Conservation (phyloP, 306 rosid species). For the Cucurbita ficifolia region DNA sequence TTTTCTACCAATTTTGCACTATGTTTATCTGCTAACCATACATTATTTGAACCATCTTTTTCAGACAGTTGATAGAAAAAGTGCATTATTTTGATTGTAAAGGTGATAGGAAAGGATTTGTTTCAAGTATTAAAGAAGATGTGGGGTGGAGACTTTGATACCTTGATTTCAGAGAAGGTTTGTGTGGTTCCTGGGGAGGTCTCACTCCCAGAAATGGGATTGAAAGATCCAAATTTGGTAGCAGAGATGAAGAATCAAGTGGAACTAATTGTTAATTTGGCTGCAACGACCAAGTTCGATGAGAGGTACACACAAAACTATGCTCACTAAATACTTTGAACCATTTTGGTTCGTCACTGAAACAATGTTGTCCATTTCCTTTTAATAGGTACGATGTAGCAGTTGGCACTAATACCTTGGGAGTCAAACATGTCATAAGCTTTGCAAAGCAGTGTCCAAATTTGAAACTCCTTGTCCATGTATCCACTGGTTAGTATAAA, state of each 20-base stretch:
- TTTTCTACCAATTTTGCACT: too few species aligned
- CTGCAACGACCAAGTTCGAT: slow-evolving; percentile 70
- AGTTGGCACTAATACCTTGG: slow-evolving; percentile 42
- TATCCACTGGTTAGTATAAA: slow-evolving; percentile 48
- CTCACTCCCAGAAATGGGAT: slow-evolving; percentile 25
- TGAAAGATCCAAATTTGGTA: slow-evolving; percentile 31
- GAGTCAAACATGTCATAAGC: slow-evolving; percentile 39
- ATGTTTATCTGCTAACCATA: too few species aligned
- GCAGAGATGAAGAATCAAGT: slow-evolving; percentile 29
- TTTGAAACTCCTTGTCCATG: slow-evolving; percentile 43
- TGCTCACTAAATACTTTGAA: background rate
- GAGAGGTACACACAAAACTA: slow-evolving; percentile 37
- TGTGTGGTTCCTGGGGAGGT: slow-evolving; percentile 56
- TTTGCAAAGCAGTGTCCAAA: slow-evolving; percentile 46
- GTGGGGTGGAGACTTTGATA: slow-evolving; percentile 28
- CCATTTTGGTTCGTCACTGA: background rate
- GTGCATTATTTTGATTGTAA: background rate
- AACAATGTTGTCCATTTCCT: background rate
- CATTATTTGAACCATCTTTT: background rate
- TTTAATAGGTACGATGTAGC: slow-evolving; percentile 47
- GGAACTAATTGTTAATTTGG: slow-evolving; percentile 49
- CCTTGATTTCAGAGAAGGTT: slow-evolving; percentile 39
- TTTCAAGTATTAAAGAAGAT: slow-evolving; percentile 42
- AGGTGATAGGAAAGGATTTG: slow-evolving; percentile 61
- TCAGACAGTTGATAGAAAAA: slow-evolving; percentile 18